These are phyloP conservation scores for Aspergillus puulaauensis DNA, from an alignment of 2,329 filamentous ascomycete genomes.

Conservation along the genomic window DNA sequence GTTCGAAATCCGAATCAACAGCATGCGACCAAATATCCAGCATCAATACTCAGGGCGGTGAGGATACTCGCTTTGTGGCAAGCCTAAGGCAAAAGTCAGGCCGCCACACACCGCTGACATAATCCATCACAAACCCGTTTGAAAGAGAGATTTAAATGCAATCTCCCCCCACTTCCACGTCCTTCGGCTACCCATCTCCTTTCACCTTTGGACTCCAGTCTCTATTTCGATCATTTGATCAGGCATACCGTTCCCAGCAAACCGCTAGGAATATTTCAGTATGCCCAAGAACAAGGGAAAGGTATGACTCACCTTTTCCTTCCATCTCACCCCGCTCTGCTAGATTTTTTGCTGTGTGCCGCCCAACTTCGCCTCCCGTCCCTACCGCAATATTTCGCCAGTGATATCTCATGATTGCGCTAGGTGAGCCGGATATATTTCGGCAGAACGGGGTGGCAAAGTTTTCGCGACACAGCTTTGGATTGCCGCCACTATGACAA, in stretches of 20 bases:
- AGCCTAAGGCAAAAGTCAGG: constrained; percentile 30
- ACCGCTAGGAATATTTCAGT: constrained; percentile 41
- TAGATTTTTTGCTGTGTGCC: constrained; percentile 14
- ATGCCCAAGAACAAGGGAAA: constrained; percentile 99
- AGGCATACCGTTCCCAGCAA: constrained; percentile 18
- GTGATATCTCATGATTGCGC: neutral
- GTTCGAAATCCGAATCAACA: neutral
- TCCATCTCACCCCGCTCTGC: constrained; percentile 15
- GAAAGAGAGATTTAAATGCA: constrained; percentile 19
- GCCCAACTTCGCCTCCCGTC: constrained; percentile 18
- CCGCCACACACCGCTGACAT: constrained; percentile 22
- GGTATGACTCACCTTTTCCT: constrained; percentile 54
- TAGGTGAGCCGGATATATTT: neutral
- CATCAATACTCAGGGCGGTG: constrained; percentile 16
- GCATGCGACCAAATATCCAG: neutral
- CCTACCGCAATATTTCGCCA: constrained; percentile 12
- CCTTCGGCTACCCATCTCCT: constrained; percentile 18
- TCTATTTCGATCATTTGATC: constrained; percentile 10
- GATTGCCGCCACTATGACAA: neutral
- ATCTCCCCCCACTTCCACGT: constrained; percentile 19
- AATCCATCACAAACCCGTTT: constrained; percentile 15
- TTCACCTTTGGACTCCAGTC: constrained; percentile 13
- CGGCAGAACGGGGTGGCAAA: neutral
- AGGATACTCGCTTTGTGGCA: constrained; percentile 5
- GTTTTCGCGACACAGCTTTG: neutral